A percentile compares a stretch with the other conserved stretches of the same genome.
Evolutionary conservation across 2,329 filamentous ascomycete species (phyloP).

Genomic region (Fusarium cyanostomum): DNA sequence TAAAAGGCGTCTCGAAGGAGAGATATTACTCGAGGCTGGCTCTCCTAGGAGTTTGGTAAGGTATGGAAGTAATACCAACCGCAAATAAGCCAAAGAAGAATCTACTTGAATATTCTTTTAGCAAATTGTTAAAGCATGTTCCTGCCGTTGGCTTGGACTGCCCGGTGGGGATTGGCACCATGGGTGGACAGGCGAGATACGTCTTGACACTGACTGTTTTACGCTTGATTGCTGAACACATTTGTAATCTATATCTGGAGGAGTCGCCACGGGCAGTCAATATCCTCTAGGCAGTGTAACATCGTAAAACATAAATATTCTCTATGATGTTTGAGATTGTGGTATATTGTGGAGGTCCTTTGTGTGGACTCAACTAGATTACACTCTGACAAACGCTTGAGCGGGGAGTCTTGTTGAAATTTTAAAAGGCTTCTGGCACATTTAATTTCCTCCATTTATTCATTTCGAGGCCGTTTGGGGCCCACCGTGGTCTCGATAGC

Average conservation of each 20-base stretch:
- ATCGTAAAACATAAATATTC: no score
- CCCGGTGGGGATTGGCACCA: neutral
- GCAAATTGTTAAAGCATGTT: neutral
- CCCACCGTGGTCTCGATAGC: slow-evolving; percentile 50
- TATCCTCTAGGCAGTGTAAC: no score
- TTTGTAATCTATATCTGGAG: neutral
- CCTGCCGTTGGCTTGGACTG: neutral
- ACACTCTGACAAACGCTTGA: neutral
- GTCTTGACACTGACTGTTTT: neutral
- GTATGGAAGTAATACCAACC: no score
- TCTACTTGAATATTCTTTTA: no score
- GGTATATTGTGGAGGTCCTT: neutral
- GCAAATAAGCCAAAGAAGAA: no score
- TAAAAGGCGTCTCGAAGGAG: no score
- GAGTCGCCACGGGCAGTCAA: no score
- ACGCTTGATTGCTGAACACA: neutral
- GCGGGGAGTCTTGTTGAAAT: neutral
- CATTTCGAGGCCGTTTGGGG: slow-evolving; percentile 40
- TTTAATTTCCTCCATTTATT: slow-evolving; percentile 4
- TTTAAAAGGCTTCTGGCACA: slow-evolving; percentile 4
- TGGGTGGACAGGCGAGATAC: neutral
- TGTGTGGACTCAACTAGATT: neutral
- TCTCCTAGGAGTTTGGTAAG: no score
- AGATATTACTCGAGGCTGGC: no score
- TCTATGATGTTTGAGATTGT: no score